These are phyloP conservation scores for Taxawa tesnikishii DNA, from an alignment of 2,329 filamentous ascomycete genomes.

Conservation along the genomic window DNA sequence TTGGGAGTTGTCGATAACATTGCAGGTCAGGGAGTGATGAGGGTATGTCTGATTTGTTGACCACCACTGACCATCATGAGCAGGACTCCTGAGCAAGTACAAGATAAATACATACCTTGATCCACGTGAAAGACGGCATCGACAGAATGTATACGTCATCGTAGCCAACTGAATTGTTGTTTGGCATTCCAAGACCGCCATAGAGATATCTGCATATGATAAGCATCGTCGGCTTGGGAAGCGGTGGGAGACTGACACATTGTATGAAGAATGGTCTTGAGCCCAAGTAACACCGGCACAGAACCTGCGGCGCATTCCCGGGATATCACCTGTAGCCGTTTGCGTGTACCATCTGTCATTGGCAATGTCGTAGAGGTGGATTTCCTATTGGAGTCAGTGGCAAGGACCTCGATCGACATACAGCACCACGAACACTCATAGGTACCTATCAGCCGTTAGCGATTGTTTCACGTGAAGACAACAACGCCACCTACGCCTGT, in stretches of 20 bases:
- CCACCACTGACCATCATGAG: background rate
- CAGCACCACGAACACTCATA: slow-evolving; percentile 19
- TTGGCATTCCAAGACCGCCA: slow-evolving; percentile 35
- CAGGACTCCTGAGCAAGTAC: background rate
- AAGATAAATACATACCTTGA: slow-evolving; percentile 16
- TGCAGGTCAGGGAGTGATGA: slow-evolving; percentile 47
- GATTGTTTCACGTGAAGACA: slow-evolving; percentile 11
- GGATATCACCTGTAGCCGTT: slow-evolving; percentile 40
- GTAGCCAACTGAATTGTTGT: slow-evolving; percentile 34
- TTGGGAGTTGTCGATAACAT: slow-evolving; percentile 43
- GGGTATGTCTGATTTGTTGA: background rate
- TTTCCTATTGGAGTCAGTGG: slow-evolving; percentile 28
- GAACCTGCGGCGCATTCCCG: slow-evolving; percentile 42
- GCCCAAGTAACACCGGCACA: slow-evolving; percentile 51
- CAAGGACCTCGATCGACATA: background rate
- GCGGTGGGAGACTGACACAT: slow-evolving; percentile 37
- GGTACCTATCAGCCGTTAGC: slow-evolving; percentile 7
- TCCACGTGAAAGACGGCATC: slow-evolving; percentile 52
- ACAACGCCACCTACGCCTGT: too few species aligned
- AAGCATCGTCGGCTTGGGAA: slow-evolving; percentile 1
- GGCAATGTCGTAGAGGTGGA: slow-evolving; percentile 49
- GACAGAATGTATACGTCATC: slow-evolving; percentile 52
- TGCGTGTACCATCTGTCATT: slow-evolving; percentile 50
- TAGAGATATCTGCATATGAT: slow-evolving; percentile 42
- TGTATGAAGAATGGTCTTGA: slow-evolving; percentile 48